phyloP scores from a whole-genome alignment of 306 rosid species.

The Cucumis cinereus region DNA sequence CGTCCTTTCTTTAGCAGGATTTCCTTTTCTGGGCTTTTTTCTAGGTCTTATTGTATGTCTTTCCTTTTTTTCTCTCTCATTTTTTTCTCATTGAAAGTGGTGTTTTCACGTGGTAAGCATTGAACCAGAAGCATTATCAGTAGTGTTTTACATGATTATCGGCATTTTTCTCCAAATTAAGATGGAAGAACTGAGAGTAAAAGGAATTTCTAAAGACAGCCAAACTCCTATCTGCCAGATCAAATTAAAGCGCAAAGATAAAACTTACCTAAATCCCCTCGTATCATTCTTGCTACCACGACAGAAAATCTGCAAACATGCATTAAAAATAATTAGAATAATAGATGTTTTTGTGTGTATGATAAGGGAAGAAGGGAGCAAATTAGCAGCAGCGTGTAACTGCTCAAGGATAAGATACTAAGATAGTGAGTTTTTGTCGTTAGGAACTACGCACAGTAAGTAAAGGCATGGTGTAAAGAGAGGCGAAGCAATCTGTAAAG shows the following conservation, averaged over 20 bases:
- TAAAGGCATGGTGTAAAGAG: not conserved
- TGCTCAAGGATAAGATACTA: not conserved
- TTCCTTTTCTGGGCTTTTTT: too few relatives aligned
- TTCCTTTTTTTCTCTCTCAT: too few relatives aligned
- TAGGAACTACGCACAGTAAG: not conserved
- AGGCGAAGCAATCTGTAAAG: not conserved
- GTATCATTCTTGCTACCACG: constrained; percentile 87
- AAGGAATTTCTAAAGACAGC: not conserved
- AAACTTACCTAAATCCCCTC: constrained; percentile 81
- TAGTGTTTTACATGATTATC: not conserved
- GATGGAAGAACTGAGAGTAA: not conserved
- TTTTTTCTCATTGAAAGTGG: not conserved
- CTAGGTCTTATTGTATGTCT: too few relatives aligned
- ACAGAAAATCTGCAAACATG: constrained; percentile 67
- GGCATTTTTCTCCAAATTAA: not conserved
- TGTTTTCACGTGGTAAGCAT: not conserved
- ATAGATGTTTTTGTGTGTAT: constrained; percentile 3
- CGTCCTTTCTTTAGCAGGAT: too few relatives aligned
- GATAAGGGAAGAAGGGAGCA: not conserved
- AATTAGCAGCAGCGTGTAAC: not conserved
- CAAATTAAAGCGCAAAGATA: constrained; percentile 8
- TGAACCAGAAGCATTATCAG: not conserved
- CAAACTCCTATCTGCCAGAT: not conserved
- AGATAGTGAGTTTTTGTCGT: not conserved
- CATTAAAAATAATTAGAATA: constrained; percentile 12